These are phyloP conservation scores for Mycena rosella DNA, from an alignment of 768 basidiomycete genomes.

Conservation along the genomic window DNA sequence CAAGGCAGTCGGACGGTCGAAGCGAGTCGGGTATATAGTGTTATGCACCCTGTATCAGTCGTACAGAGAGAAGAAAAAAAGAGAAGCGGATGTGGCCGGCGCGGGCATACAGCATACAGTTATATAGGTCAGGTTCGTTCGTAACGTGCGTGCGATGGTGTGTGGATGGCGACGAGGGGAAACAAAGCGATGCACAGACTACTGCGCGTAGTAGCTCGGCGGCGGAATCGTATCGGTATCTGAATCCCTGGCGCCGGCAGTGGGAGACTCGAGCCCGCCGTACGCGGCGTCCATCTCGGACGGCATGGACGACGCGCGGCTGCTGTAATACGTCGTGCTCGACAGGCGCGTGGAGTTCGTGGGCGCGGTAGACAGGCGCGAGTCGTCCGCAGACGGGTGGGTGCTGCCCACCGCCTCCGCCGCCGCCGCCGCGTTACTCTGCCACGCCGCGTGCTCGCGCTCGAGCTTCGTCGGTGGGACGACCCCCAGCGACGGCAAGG, in stretches of 20 bases:
- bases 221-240: neutral
- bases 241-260: no score
- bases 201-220: slow-evolving; percentile 3
- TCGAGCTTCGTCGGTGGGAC: neutral
- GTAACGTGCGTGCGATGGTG: no score
- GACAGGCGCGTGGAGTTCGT: no score
- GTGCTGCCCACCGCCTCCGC: neutral
- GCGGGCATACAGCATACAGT: no score
- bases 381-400: neutral
- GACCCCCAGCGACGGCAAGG: neutral
- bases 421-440: neutral
- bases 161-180: no score
- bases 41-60: no score
- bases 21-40: no score
- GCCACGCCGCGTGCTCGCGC: neutral
- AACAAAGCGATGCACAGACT: neutral
- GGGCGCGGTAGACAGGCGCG: neutral
- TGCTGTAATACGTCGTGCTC: neutral
- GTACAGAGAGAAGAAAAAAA: no score
- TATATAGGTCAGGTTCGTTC: no score
- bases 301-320: neutral
- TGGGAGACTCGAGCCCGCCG: neutral
- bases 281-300: neutral
- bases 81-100: no score
- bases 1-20: no score